phyloP scores from a whole-genome alignment of 768 basidiomycete species.

The Xanthoconium stramineum region DNA sequence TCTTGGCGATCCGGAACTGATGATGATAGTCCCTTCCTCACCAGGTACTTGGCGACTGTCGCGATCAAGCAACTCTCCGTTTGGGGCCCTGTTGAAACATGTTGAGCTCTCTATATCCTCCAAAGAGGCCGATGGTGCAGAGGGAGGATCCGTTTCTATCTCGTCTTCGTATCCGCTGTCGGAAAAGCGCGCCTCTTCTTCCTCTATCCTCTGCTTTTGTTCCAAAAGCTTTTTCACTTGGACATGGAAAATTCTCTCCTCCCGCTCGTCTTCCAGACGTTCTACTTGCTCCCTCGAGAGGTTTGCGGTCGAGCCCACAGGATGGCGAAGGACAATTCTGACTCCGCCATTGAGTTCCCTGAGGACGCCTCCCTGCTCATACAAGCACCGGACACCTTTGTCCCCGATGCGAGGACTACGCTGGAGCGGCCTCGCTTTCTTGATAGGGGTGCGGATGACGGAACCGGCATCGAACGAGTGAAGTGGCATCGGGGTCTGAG shows the following conservation, averaged over 20 bases:
- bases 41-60: slow-evolving; percentile 21
- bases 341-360: slow-evolving; percentile 10
- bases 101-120: neutral
- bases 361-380: slow-evolving; percentile 11
- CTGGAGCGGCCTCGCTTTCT: slow-evolving; percentile 26
- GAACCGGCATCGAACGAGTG: slow-evolving; percentile 29
- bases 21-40: slow-evolving; percentile 20
- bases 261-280: slow-evolving; percentile 11
- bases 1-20: slow-evolving; percentile 5
- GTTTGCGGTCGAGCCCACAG: slow-evolving; percentile 21
- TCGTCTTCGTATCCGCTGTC: slow-evolving; percentile 21
- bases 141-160: slow-evolving; percentile 5
- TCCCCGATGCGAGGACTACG: slow-evolving; percentile 30
- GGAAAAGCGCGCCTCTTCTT: slow-evolving; percentile 5
- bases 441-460: slow-evolving; percentile 28
- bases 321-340: slow-evolving; percentile 22
- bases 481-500: slow-evolving; percentile 19
- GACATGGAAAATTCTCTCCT: slow-evolving; percentile 1
- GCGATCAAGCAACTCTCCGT: slow-evolving; percentile 19
- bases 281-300: slow-evolving; percentile 27
- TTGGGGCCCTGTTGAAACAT: slow-evolving; percentile 14
- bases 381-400: slow-evolving; percentile 23
- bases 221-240: slow-evolving; percentile 18
- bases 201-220: neutral
- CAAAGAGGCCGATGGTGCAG: neutral